Base-by-base conservation (phyloP, 768 basidiomycete genomes). In the Rhodosporidiobolus odoratus region DNA sequence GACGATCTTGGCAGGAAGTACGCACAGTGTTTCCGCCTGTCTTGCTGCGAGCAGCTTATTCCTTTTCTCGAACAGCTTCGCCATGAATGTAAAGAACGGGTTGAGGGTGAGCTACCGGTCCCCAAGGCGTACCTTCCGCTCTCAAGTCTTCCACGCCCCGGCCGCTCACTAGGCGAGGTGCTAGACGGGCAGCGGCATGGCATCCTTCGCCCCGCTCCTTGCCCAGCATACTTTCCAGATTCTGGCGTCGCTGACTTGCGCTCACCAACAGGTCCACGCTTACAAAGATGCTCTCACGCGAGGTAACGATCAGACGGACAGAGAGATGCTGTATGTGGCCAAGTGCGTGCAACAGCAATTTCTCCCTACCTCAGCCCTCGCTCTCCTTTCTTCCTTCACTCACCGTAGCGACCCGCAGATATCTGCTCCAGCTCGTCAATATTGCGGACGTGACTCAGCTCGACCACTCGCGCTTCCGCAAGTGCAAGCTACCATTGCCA, bases 1-100 rank as follows among this genome's bases (percentile, higher is more conserved):
- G 92, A 95, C 78, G 91, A 93, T 78, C 83, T 95, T 57, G 87
- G 8, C 7, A n/a, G 52, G 13, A 53, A 53, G 52, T 53, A 19
- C 6, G 87, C 71, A 35, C n/a, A 64, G 52, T 47, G 53, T 54
- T 43, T 54, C 25, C 16, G 65, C 47, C 25, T 19, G 37, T 40
- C n/a, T 32, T 40, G 59, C 58, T 59, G 48, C 53, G 34, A 45
- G 15, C 37, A 57, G 41, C 70, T 89, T 85, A 85, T 53, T 8
- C 8, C 52, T 53, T 30, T 53, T 8, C 52, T 8, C 87, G 66
- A 86, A 91, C 23, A 93, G 92, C 77, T 93, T 93, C 79, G 92
- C 91, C 6, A 81, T 93, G 68, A 93, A 95, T 76, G 90, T 90
- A 1, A 83, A 82, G 53, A 86, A 90, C 79, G 92, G 91, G 9